Evolutionary conservation across 768 basidiomycete species (phyloP), one percentile per base, ranked within the genome.

Genomic region (Podaxis mareebaensis): DNA sequence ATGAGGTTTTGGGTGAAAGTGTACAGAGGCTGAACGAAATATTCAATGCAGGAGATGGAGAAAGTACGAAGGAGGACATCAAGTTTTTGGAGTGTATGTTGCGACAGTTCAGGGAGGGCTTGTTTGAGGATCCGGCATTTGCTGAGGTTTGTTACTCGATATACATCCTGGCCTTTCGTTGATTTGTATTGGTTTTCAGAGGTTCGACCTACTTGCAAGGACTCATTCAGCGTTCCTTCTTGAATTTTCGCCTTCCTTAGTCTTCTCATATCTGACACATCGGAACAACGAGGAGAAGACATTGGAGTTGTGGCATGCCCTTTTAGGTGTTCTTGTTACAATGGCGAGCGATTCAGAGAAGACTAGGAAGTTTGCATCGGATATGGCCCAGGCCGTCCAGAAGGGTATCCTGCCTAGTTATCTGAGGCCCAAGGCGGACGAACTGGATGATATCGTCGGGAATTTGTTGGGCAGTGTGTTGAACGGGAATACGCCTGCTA

Each of bases 191-290:
- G 15, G 24, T 30, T 53, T 39, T 7, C 65, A 88, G 85, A 72
- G 72, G 39, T 69, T 85, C 11, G 87, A 91, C 65, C 67, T 66
- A 3, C 72, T 85, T 20, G 17, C 55, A n/a, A 20, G 13, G 40
- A 40, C 44, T 11, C 46, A 57, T 17, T 46, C 61, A 12, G 22
- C 54, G 4, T 24, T 52, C 24, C 72, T 88, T 17, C 67, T 87
- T 58, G 69, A 63, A 4, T 64, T 72, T 1, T 80, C 80, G 1
- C 80, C 83, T 0, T 55, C 74, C 1, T 73, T 88, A 0, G 71
- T 89, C 4, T 72, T 84, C 2, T 74, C 79, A 0, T 91, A 90
- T 65, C 75, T 92, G 24, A 64, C 73, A 8, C 72, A 82, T 65
- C 77, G 85, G 4, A 74, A 78, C 20, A 66, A 73, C 10, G 70